Evolutionary conservation across 768 basidiomycete genomes (phyloP), one percentile per base, ranked within the genome.

Genomic region (Pleurotus eryngii): DNA sequence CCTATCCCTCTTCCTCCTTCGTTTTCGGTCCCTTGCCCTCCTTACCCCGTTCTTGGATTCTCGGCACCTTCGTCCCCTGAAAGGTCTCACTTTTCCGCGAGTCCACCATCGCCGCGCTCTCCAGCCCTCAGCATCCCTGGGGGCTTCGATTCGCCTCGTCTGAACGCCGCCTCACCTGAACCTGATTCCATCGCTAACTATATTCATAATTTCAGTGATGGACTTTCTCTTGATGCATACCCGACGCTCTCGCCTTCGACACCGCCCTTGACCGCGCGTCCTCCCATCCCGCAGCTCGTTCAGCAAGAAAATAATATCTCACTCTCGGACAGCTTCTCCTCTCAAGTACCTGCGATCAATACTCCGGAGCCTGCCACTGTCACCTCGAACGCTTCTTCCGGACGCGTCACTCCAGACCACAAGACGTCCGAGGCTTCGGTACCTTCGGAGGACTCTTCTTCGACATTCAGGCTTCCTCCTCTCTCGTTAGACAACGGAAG

Each of bases 341-440:
- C 30, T 35, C 30, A 35, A 35, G 9, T 35, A 9, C 30, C 30
- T 11, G 30, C 8, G 8, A 35, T 35, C 30, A 35, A 9, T 35
- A 35, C 30, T 9, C 30, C 26, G 5, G 43, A 54, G 12, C n/a
- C 15, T 15, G 39, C 22, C 24, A 26, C 5, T 26, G 24, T 26
- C 5, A 26, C 24, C 37, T 42, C 51, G 8, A 42, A 22, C 15
- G 9, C 51, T 54, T 54, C 51, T 24, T 45, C 42, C 5, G 51
- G 51, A 5, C 39, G 22, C 17, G 37, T 12, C 18, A 54, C 51
- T 58, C 4, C 45, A 4, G 17, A 39, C 39, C 22, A 56, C 20
- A 47, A 59, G 27, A 48, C 62, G 12, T 65, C 61, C 40, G 59
- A 61, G 5, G 65, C 68, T 61, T 65, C 59, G 63, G 61, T 60